Conservation (phyloP, 1,139 yeast species). For the Diutina mesorugosa region DNA sequence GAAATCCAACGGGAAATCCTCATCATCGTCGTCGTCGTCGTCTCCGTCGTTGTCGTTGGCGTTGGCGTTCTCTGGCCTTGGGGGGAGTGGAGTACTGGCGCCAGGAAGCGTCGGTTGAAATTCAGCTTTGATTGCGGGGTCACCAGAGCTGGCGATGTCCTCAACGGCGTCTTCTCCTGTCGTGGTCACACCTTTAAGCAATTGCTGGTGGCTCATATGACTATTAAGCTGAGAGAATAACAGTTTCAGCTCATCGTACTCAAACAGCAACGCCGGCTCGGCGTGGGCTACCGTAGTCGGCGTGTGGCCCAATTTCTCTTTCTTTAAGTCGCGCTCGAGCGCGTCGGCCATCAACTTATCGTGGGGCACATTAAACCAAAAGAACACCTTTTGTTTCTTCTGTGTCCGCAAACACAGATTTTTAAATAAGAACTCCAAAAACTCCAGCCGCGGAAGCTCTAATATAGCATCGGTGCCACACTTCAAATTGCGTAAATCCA, state of each 20-base stretch:
- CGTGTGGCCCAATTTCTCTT: conserved; percentile 45
- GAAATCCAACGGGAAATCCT: conserved; percentile 58
- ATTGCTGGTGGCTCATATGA: not conserved
- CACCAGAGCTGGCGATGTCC: not conserved
- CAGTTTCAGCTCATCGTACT: conserved; percentile 30
- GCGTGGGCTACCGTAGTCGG: conserved; percentile 48
- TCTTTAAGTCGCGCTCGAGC: conserved; percentile 79
- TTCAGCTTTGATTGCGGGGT: too few species aligned
- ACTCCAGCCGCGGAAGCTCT: conserved; percentile 80
- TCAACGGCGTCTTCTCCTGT: not conserved
- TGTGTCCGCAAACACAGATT: conserved; percentile 88
- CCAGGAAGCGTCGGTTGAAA: too few species aligned
- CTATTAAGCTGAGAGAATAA: conserved; percentile 32
- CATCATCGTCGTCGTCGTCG: not conserved
- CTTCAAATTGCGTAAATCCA: conserved; percentile 78
- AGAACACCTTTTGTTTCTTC: conserved; percentile 92
- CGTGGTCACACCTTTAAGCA: not conserved
- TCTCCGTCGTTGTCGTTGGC: not conserved
- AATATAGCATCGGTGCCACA: conserved; percentile 81
- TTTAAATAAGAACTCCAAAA: conserved; percentile 72
- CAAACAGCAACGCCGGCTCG: conserved; percentile 56
- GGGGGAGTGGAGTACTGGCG: too few species aligned
- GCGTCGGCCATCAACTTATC: conserved; percentile 91
- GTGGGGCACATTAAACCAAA: conserved; percentile 94
- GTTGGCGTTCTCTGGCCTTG: too few species aligned